These are phyloP conservation scores for Schwanniomyces polymorphus DNA, from an alignment of 805 yeast genomes.

Conservation along the genomic window DNA sequence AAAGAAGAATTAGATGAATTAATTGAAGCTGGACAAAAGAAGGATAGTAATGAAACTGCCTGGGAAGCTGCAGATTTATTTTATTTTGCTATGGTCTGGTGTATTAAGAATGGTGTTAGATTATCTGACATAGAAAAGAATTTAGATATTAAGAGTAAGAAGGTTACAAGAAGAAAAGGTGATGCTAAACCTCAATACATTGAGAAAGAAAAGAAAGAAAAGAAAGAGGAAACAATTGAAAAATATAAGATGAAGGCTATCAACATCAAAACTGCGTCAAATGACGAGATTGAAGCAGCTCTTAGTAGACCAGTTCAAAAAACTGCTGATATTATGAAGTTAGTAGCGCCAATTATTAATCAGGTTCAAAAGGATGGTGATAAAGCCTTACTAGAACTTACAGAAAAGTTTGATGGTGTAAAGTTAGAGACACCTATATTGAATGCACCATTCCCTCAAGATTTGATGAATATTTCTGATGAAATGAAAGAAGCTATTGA, in stretches of 20 bases:
- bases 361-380: constrained; percentile 80
- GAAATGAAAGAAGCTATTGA: constrained; percentile 85
- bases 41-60: constrained; percentile 53
- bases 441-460: constrained; percentile 82
- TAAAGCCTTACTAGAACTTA: constrained; percentile 80
- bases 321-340: constrained; percentile 87
- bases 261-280: constrained; percentile 32
- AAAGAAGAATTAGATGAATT: constrained; percentile 96
- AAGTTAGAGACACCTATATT: constrained; percentile 69
- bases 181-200: constrained; percentile 88
- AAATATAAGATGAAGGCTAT: constrained; percentile 53
- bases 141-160: constrained; percentile 77
- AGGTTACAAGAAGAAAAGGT: constrained; percentile 91
- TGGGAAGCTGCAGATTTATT: constrained; percentile 97
- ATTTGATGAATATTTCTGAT: constrained; percentile 68
- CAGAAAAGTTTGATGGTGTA: constrained; percentile 91
- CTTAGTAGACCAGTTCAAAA: constrained; percentile 94
- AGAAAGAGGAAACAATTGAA: constrained; percentile 16
- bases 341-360: constrained; percentile 87
- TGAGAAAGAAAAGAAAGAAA: constrained; percentile 22
- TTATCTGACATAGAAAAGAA: constrained; percentile 81
- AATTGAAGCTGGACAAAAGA: constrained; percentile 64
- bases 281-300: constrained; percentile 54
- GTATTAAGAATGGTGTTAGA: constrained; percentile 71
- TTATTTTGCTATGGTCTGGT: constrained; percentile 55